phyloP scores from a whole-genome alignment of 2,329 filamentous ascomycete genomes.

The Septoria linicola region DNA sequence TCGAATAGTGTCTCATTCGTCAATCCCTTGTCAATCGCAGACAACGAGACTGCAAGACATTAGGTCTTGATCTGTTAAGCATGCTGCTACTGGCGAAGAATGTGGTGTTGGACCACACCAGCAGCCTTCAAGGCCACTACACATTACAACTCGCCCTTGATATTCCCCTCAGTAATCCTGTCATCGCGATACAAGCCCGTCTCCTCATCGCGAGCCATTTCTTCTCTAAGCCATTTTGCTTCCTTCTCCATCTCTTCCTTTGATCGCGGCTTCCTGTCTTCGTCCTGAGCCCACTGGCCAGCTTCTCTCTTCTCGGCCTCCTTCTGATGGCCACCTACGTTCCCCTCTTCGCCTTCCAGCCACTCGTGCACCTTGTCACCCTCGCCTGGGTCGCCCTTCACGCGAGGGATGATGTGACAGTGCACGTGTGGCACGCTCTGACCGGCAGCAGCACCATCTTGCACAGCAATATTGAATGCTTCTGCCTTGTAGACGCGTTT shows the following conservation, averaged over 20 bases:
- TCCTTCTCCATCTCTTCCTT: slow-evolving; percentile 77
- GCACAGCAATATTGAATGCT: slow-evolving; percentile 90
- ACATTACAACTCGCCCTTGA: slow-evolving; percentile 2
- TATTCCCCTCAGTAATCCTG: background rate
- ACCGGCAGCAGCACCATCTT: slow-evolving; percentile 85
- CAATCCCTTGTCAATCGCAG: too few species aligned
- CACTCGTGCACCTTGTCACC: slow-evolving; percentile 77
- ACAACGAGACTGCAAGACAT: too few species aligned
- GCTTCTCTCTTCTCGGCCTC: slow-evolving; percentile 52
- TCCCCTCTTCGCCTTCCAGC: slow-evolving; percentile 81
- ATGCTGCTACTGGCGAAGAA: too few species aligned
- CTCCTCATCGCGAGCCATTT: slow-evolving; percentile 51
- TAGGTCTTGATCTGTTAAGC: too few species aligned
- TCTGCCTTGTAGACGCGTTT: slow-evolving; percentile 61
- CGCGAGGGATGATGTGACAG: slow-evolving; percentile 82
- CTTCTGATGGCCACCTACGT: slow-evolving; percentile 71
- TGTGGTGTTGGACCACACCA: too few species aligned
- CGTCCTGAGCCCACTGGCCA: slow-evolving; percentile 63
- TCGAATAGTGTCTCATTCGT: too few species aligned
- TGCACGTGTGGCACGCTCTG: slow-evolving; percentile 95
- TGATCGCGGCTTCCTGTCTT: slow-evolving; percentile 62
- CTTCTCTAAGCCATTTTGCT: slow-evolving; percentile 63
- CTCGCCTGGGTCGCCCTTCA: slow-evolving; percentile 57
- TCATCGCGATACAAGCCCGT: too few species aligned
- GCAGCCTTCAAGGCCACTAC: too few species aligned